Evolutionary conservation across 495 filamentous ascomycete genomes (phyloP), one percentile per base, ranked within the genome.

Genomic region (Neurospora discreta): DNA sequence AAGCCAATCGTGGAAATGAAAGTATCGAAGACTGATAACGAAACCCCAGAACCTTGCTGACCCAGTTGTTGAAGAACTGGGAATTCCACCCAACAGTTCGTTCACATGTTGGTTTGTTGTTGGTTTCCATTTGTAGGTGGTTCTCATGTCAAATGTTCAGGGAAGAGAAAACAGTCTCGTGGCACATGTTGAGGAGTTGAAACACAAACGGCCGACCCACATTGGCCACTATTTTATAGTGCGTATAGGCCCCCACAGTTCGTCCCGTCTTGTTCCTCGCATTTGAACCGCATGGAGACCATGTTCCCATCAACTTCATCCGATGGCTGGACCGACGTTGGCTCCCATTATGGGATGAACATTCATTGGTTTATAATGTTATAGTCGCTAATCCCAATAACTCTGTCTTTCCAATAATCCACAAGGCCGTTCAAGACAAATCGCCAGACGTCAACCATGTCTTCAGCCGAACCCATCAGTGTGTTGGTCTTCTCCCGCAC

Each of bases 401-500:
- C 13, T 3, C 23, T 30, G 52, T 60, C 23, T 30, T 60, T 30
- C 13, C 44, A 11, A 15, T 58, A 23, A 11, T 23, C 30, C 23
- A 20, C 52, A 30, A 58, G 7, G 9, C 15, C 20, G n/a, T n/a
- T 5, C 33, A 36, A 36, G 33, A 30, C 23, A 15, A 0, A 60
- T 16, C 52, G 52, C 13, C 52, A 60, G 52, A 30, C 52, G 23
- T 30, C 23, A 26, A 0, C 52, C 52, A 65, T 65, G 52, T 33
- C 52, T 65, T 65, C 52, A 65, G 52, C 26, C 52, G 26, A 65
- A 33, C 72, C 68, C 58, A 69, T 75, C 60, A 71, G 40, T 9
- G 69, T 82, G 30, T 77, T 83, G 68, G 58, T 81, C 68, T 81
- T 82, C 71, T 81, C 77, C 41, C 76, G 77, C 70, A 82, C 82